Percentiles rank a stretch among this genome's conserved stretches.
Conservation (phyloP, 495 filamentous ascomycete genomes). For the Neurospora cerealis region DNA sequence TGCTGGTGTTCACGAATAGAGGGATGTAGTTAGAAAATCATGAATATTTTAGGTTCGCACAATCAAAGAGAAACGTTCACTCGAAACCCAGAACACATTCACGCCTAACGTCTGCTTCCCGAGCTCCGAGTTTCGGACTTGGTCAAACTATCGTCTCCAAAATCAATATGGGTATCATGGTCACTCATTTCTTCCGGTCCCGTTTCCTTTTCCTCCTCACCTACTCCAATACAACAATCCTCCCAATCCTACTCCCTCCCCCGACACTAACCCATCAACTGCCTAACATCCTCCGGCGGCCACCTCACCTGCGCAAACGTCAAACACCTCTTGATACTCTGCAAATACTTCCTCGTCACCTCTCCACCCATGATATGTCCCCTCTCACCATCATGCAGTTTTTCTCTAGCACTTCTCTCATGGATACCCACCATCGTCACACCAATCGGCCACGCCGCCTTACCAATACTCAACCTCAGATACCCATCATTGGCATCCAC, state of each 20-base stretch:
- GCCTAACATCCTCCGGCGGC: slow-evolving; percentile 84
- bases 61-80: neutral
- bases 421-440: slow-evolving; percentile 99
- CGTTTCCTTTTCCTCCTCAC: neutral
- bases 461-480: slow-evolving; percentile 85
- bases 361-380: slow-evolving; percentile 98
- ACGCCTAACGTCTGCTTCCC: neutral
- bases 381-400: slow-evolving; percentile 81
- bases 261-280: slow-evolving; percentile 77
- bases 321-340: slow-evolving; percentile 95
- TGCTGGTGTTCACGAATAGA: neutral
- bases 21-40: neutral
- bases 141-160: neutral
- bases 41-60: neutral
- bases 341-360: slow-evolving; percentile 84
- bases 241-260: neutral
- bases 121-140: neutral
- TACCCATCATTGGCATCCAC: slow-evolving; percentile 97
- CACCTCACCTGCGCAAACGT: slow-evolving; percentile 95
- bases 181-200: neutral
- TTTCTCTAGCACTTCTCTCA: slow-evolving; percentile 89
- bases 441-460: slow-evolving; percentile 98
- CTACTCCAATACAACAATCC: neutral
- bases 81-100: neutral
- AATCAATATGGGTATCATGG: slow-evolving; percentile 5